Evolutionary conservation across 2,329 filamentous ascomycete species (phyloP).

Genomic region (Ophiostoma ulmi): DNA sequence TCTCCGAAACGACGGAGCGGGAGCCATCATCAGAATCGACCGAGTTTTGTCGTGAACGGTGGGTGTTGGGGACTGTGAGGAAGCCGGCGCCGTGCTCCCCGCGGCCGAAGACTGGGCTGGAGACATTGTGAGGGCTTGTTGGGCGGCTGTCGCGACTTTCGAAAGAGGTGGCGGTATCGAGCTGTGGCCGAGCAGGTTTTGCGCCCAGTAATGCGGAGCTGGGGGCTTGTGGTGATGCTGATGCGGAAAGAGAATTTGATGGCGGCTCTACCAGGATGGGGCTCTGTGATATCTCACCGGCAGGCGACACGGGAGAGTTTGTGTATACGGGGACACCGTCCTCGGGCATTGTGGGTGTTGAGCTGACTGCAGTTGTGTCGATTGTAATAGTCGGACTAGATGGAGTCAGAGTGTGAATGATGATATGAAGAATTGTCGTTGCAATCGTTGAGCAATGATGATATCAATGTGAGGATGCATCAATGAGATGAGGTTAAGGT

Average conservation of each 20-base stretch:
- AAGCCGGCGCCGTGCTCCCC: conserved; percentile 49
- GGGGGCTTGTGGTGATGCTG: conserved; percentile 3
- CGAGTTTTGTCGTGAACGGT: conserved; percentile 62
- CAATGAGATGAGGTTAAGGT: background rate
- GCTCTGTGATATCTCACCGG: conserved; percentile 39
- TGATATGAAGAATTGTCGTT: background rate
- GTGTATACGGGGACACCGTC: conserved; percentile 30
- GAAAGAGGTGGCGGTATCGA: conserved; percentile 55
- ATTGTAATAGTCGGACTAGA: conserved; percentile 51
- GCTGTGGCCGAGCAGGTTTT: conserved; percentile 37
- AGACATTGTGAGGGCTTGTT: conserved; percentile 68
- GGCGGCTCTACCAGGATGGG: conserved; percentile 28
- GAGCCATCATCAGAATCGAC: conserved; percentile 61
- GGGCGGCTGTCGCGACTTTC: conserved; percentile 63
- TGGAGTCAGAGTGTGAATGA: background rate
- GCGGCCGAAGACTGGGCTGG: conserved; percentile 48
- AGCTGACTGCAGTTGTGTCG: conserved; percentile 43
- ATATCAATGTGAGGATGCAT: background rate
- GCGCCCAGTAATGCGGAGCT: conserved; percentile 5
- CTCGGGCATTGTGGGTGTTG: conserved; percentile 33
- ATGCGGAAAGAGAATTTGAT: background rate
- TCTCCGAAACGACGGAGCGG: conserved; percentile 55
- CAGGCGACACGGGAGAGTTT: conserved; percentile 36
- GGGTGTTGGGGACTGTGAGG: conserved; percentile 59
- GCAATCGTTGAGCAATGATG: background rate